A percentile compares a stretch with the other conserved stretches of the same genome.
phyloP scores from a whole-genome alignment of 192 early-diverging fungal species.

The Mortierella antarctica region DNA sequence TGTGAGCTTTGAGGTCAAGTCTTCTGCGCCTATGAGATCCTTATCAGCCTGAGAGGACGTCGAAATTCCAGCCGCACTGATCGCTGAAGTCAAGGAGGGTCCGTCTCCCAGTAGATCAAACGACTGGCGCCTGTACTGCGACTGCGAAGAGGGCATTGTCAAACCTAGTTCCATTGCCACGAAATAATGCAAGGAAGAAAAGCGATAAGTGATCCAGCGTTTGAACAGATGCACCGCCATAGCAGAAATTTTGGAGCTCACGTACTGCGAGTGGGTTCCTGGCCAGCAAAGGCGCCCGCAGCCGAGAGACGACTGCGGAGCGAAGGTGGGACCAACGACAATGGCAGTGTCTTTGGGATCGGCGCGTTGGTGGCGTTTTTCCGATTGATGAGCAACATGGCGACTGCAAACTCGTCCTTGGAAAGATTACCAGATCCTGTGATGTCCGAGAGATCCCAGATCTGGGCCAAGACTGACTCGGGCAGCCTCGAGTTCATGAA shows the following conservation, averaged over 20 bases:
- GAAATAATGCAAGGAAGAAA: neutral
- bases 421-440: constrained; percentile 68
- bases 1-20: constrained; percentile 59
- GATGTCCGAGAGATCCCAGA: constrained; percentile 85
- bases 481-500: constrained; percentile 85
- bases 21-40: constrained; percentile 61
- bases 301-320: constrained; percentile 37
- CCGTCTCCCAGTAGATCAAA: constrained; percentile 52
- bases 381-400: constrained; percentile 82
- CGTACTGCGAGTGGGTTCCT: constrained; percentile 32
- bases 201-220: too few relatives aligned
- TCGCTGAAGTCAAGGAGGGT: constrained; percentile 7
- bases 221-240: neutral
- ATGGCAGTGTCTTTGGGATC: constrained; percentile 67
- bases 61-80: neutral
- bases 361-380: constrained; percentile 58
- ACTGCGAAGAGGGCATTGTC: constrained; percentile 19
- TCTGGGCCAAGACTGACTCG: constrained; percentile 72
- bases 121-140: constrained; percentile 34
- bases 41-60: constrained; percentile 11
- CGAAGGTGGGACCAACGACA: constrained; percentile 67
- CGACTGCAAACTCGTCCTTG: constrained; percentile 82
- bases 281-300: constrained; percentile 8
- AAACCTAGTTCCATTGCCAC: neutral
- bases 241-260: neutral